Evolutionary conservation across 148 eudicot species (phyloP).

Genomic region (Euryodendron excelsum): DNA sequence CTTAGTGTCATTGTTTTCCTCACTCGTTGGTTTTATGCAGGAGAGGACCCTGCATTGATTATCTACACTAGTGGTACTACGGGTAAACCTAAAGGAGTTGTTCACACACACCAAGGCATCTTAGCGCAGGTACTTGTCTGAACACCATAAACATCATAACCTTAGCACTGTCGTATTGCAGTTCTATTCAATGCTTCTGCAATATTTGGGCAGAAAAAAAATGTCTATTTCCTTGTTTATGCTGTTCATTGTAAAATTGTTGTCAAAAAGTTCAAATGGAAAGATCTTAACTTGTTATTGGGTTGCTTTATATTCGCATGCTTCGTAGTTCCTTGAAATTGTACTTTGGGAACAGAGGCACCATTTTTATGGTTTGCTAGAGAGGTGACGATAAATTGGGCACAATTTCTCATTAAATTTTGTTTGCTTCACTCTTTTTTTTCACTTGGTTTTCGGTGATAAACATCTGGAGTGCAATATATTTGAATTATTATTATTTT

Average conservation of each 20-base stretch:
- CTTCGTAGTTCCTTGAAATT: background rate
- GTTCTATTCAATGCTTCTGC: background rate
- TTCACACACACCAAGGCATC: constrained; percentile 84
- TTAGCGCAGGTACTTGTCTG: constrained; percentile 72
- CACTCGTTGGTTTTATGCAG: constrained; percentile 31
- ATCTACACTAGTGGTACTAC: constrained; percentile 98
- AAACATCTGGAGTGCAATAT: background rate
- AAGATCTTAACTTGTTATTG: background rate
- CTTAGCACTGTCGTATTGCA: background rate
- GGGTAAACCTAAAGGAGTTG: constrained; percentile 98
- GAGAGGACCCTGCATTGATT: constrained; percentile 77
- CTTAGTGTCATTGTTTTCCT: constrained; percentile 8
- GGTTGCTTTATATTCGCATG: background rate
- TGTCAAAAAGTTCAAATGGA: background rate
- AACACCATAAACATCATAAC: background rate
- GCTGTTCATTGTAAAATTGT: background rate
- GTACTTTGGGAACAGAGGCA: background rate
- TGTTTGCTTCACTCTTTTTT: background rate
- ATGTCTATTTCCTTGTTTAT: background rate
- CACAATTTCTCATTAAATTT: background rate
- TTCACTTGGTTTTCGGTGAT: background rate
- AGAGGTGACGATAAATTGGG: background rate
- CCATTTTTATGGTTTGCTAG: background rate
- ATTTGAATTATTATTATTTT: background rate
- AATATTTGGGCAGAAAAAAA: background rate